Conservation (phyloP, 805 yeast species). For the Blastobotrys mokoenaii region DNA sequence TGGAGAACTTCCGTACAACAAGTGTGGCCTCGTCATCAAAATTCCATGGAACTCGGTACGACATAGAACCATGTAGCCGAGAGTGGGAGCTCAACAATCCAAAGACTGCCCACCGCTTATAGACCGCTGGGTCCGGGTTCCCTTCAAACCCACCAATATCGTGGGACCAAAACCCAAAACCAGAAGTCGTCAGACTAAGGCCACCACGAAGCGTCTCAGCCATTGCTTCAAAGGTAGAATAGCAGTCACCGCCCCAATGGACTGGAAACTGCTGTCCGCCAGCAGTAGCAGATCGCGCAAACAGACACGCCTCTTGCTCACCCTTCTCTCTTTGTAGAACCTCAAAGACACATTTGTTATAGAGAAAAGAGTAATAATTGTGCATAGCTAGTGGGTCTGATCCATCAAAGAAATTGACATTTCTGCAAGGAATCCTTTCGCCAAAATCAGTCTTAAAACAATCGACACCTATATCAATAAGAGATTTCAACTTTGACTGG, state of each 20-base stretch:
- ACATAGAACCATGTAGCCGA: constrained; percentile 31
- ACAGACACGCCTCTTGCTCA: constrained; percentile 29
- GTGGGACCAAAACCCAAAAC: constrained; percentile 35
- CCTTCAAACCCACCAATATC: constrained; percentile 37
- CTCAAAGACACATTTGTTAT: constrained; percentile 32
- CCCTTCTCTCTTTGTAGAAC: constrained; percentile 28
- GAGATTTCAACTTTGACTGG: constrained; percentile 22
- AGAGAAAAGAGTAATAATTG: constrained; percentile 31
- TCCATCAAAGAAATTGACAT: constrained; percentile 26
- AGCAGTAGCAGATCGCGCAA: constrained; percentile 33
- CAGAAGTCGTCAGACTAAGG: constrained; percentile 27
- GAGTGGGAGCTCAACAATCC: constrained; percentile 34
- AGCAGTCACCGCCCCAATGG: constrained; percentile 36
- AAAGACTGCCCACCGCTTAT: constrained; percentile 35
- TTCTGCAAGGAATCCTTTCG: constrained; percentile 31
- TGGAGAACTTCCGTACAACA: constrained; percentile 29
- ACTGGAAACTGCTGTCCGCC: constrained; percentile 34
- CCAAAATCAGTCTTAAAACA: constrained; percentile 35
- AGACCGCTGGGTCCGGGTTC: constrained; percentile 31
- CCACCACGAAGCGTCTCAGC: constrained; percentile 33
- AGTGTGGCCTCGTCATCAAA: constrained; percentile 31
- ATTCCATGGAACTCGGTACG: constrained; percentile 36
- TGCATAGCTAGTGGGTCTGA: constrained; percentile 31
- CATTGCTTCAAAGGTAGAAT: constrained; percentile 33
- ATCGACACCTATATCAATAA: constrained; percentile 32